Evolutionary conservation across 305 asterid genomes (phyloP).

Genomic region (Rubia tinctorum): DNA sequence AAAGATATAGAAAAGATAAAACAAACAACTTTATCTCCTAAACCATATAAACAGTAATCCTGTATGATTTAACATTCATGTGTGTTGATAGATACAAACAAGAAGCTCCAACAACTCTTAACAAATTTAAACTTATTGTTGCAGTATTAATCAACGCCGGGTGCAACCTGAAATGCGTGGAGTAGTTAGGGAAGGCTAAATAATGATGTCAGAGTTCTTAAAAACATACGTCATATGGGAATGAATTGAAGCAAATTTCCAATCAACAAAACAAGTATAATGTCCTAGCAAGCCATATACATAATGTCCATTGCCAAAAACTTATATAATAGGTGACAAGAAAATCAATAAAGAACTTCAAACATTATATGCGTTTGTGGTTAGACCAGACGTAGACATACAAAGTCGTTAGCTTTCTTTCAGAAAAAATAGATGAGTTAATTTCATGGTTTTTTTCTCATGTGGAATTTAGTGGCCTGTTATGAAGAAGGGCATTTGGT

Average conservation of each 20-base stretch:
- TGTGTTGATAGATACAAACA: background rate
- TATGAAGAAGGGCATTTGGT: too few relatives aligned
- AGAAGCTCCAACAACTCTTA: slow-evolving; percentile 7
- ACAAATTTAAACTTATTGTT: slow-evolving; percentile 56
- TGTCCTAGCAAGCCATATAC: too few relatives aligned
- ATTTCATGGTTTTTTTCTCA: too few relatives aligned
- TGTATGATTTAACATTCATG: background rate
- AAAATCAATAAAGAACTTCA: background rate
- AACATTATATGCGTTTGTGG: background rate
- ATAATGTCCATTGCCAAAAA: too few relatives aligned
- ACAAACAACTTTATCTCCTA: background rate
- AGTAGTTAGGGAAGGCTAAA: slow-evolving; percentile 15
- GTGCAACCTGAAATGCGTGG: slow-evolving; percentile 67
- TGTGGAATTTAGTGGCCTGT: too few relatives aligned
- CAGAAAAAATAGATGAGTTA: background rate
- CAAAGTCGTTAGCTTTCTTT: background rate
- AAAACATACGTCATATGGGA: too few relatives aligned
- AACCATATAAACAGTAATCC: background rate
- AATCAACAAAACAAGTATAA: too few relatives aligned
- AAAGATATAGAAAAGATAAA: background rate
- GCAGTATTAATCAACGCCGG: slow-evolving; percentile 87
- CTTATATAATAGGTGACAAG: background rate
- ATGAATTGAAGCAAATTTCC: too few relatives aligned
- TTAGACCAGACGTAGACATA: background rate
- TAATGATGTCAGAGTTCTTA: slow-evolving; percentile 16